Evolutionary conservation across 2,329 filamentous ascomycete species (phyloP), one percentile per base, ranked within the genome.

Genomic region (Xylariaceae sp.): DNA sequence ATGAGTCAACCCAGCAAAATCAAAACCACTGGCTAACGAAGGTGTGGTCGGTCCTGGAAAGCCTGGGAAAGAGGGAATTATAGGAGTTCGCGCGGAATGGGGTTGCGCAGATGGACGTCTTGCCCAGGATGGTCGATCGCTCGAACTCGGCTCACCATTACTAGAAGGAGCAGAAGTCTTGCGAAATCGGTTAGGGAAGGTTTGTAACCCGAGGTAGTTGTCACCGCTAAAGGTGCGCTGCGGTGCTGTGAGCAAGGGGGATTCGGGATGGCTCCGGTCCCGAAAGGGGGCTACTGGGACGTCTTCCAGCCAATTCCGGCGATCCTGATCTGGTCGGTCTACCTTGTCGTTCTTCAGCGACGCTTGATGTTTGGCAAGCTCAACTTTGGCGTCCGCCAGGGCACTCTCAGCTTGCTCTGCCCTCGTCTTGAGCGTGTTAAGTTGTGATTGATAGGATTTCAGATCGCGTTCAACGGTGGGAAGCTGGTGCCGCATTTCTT

Each of bases 351-450:
- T 72, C 30, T 71, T 70, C 61, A 65, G 71, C 4, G 68, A 58
- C 9, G 68, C 60, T 59, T 74, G 76, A 55, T 79, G 74, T 59
- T 74, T 79, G 54, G 82, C 77, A 2, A 80, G 69, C 5, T 82
- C 79, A 11, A 73, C 68, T 47, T 69, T 74, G 1, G 74, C 68
- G 58, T 87, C 80, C 31, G 79, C 72, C 1, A 91, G 74, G 3
- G 86, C 81, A 6, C 80, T 74, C 64, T 94, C 81, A 6, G 85
- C 77, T 58, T 86, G 79, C 60, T 86, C 80, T 27, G 85, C 78
- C n/a, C 81, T 80, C 55, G 80, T 79, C 59, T 84, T 83, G 2
- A 95, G 73, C 12, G 78, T 73, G 45, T 84, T 80, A 30, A 87
- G 70, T 58, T 85, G 78, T 3, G 77, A 73, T 51, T 80, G 81